phyloP scores from a whole-genome alignment of 352 stramenopile species.

The Chrysophaeum taylorii region DNA sequence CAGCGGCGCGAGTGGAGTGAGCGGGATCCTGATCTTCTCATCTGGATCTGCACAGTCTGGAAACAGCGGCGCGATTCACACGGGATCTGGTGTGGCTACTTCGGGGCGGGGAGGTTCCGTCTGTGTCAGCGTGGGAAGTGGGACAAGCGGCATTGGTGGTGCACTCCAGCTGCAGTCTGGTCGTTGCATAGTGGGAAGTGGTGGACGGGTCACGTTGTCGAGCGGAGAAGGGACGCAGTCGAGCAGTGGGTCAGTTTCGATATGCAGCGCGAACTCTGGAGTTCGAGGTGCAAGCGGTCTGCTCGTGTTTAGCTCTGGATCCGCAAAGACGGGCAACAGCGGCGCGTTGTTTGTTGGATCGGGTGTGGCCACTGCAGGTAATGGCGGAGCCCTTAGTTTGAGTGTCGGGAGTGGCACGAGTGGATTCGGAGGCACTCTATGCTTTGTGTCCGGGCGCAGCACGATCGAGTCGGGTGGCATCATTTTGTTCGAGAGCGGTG shows the following conservation, averaged over 20 bases:
- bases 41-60: neutral
- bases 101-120: neutral
- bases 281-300: neutral
- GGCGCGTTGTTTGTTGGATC: constrained; percentile 23
- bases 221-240: neutral
- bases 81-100: neutral
- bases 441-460: constrained; percentile 12
- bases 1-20: constrained; percentile 23
- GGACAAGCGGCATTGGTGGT: neutral
- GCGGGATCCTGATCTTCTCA: constrained; percentile 16
- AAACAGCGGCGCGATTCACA: neutral
- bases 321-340: constrained; percentile 19
- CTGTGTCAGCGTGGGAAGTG: neutral
- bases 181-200: neutral
- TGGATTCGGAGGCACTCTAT: constrained; percentile 15
- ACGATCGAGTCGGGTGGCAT: constrained; percentile 14
- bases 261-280: neutral
- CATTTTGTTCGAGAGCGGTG: neutral
- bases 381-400: constrained; percentile 21
- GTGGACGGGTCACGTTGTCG: neutral
- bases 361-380: constrained; percentile 16
- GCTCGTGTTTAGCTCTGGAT: constrained; percentile 24
- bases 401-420: constrained; percentile 21
- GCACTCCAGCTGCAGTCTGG: neutral
- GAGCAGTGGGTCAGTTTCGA: neutral